These are phyloP conservation scores for Paragyromitra xinjiangensis DNA, from an alignment of 495 filamentous ascomycete genomes.

Conservation along the genomic window DNA sequence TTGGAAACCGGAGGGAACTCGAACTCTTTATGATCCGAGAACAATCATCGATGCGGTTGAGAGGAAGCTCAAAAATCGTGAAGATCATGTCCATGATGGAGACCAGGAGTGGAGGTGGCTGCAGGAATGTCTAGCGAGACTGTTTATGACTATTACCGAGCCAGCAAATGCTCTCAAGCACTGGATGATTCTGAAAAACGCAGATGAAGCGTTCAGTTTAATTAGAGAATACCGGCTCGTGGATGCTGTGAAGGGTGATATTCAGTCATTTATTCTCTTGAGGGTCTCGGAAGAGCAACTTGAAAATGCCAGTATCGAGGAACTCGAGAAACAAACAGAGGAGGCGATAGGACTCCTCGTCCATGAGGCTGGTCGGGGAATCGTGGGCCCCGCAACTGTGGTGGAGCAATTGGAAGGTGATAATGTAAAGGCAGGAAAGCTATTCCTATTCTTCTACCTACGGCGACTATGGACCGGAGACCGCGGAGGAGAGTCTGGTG, in stretches of 20 bases:
- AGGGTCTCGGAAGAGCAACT: conserved; percentile 79
- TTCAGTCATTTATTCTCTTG: conserved; percentile 85
- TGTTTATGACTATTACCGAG: conserved; percentile 80
- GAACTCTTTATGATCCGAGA: conserved; percentile 73
- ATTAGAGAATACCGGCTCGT: conserved; percentile 85
- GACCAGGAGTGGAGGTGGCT: conserved; percentile 74
- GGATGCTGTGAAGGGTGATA: conserved; percentile 85
- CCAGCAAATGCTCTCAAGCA: conserved; percentile 83
- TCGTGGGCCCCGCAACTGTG: conserved; percentile 79
- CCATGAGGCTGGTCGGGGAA: conserved; percentile 87
- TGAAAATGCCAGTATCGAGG: conserved; percentile 69
- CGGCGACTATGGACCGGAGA: conserved; percentile 76
- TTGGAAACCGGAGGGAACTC: conserved; percentile 75
- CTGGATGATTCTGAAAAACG: conserved; percentile 90
- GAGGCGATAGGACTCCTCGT: conserved; percentile 88
- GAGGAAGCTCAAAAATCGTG: conserved; percentile 74
- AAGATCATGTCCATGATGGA: conserved; percentile 66
- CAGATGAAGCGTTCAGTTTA: conserved; percentile 82
- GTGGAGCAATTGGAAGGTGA: conserved; percentile 73
- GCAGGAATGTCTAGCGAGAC: conserved; percentile 80
- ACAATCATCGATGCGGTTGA: conserved; percentile 76
- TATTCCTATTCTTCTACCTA: conserved; percentile 94
- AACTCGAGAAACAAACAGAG: conserved; percentile 77
- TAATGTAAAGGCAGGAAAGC: conserved; percentile 59
- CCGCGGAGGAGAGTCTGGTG: conserved; percentile 63